Evolutionary conservation across 1,284 basidiomycete species (phyloP), one percentile per base, ranked within the genome.

Genomic region (Fomes fomentarius): DNA sequence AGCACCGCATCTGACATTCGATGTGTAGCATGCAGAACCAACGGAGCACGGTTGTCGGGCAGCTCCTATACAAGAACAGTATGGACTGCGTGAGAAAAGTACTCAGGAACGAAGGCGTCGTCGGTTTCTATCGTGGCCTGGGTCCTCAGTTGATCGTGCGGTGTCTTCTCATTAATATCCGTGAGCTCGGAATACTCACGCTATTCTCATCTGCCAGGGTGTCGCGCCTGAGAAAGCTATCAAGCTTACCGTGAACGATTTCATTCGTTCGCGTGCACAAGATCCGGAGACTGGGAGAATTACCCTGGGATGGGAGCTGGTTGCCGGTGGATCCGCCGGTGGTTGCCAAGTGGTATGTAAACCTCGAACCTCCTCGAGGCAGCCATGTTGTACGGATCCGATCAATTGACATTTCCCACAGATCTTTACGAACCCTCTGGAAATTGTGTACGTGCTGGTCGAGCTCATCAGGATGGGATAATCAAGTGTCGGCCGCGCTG

Each of bases 191-290:
- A 62, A 19, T 62, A 11, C 44, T 56, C 15, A 47, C 57, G 91
- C 88, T 95, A 94, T 67, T 94, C 98, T 42, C 24, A 45, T 33
- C 34, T 24, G 28, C 24, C 69, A 94, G 92, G 96, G 96, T 67
- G 96, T 99, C 38, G 97, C 96, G 12, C 96, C 96, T 12, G 96
- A 99, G 74, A 99, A 97, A 76, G 94, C 94, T 11, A 96, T 97
- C 75, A 97, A 99, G 73, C 76, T 96, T 54, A 97, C 96, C 2
- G 89, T 99, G 60, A 99, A 99, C 77, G 96, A 98, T 69, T 76
- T 97, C 48, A 82, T 99, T 31, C 87, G 96, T 50, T 80, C 84
- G 17, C 82, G 86, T 54, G 85, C 89, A 12, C 96, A 87, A 73
- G 95, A 99, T 72, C 93, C 94, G 28, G 93, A 96, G 71, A 98